These are phyloP conservation scores for Forsythia suspensa DNA, from an alignment of 257 asterid genomes.

Conservation along the genomic window DNA sequence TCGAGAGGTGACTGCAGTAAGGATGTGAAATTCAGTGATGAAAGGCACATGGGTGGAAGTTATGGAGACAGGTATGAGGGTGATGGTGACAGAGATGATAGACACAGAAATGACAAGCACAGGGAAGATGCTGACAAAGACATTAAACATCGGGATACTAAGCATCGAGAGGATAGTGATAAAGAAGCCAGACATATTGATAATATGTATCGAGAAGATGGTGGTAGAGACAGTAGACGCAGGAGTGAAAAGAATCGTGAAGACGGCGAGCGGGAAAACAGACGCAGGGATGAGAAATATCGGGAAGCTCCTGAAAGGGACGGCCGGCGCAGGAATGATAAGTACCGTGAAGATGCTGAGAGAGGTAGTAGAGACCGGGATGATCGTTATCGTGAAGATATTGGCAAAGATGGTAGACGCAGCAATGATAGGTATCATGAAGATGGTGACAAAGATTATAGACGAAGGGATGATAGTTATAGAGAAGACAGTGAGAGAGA, in stretches of 20 bases:
- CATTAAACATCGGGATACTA: slow-evolving; percentile 50
- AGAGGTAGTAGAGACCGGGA: slow-evolving; percentile 49
- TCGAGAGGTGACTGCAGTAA: slow-evolving; percentile 59
- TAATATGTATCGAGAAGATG: slow-evolving; percentile 57
- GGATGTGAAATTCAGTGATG: slow-evolving; percentile 68
- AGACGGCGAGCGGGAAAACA: slow-evolving; percentile 51
- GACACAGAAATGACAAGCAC: slow-evolving; percentile 56
- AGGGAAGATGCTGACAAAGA: slow-evolving; percentile 61
- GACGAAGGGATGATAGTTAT: slow-evolving; percentile 39
- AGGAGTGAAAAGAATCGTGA: slow-evolving; percentile 57
- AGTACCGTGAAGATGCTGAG: slow-evolving; percentile 63
- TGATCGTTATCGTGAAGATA: slow-evolving; percentile 54
- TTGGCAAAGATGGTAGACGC: slow-evolving; percentile 50
- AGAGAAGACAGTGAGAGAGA: slow-evolving; percentile 27
- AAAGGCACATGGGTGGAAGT: slow-evolving; percentile 55
- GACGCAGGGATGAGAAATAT: slow-evolving; percentile 59
- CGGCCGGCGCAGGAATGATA: slow-evolving; percentile 48
- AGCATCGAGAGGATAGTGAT: slow-evolving; percentile 59
- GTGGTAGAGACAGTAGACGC: slow-evolving; percentile 49
- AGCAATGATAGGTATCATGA: slow-evolving; percentile 49
- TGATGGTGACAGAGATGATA: slow-evolving; percentile 60
- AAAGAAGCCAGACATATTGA: slow-evolving; percentile 55
- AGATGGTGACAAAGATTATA: slow-evolving; percentile 53
- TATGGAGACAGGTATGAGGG: slow-evolving; percentile 58
- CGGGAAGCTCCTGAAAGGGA: slow-evolving; percentile 57